phyloP scores from a whole-genome alignment of 352 stramenopile species.

The Pythium scleroteichum region DNA sequence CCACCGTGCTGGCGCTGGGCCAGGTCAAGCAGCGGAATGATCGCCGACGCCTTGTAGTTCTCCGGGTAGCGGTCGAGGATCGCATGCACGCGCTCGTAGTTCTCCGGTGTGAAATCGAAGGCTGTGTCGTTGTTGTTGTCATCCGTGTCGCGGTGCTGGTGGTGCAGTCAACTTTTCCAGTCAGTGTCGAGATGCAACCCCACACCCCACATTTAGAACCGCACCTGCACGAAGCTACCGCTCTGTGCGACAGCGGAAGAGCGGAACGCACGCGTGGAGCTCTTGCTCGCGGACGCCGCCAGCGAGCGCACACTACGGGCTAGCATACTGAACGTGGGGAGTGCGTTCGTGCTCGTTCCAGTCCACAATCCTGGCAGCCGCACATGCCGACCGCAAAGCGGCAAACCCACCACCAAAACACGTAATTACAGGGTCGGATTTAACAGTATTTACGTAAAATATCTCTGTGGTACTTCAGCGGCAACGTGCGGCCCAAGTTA shows the following conservation, averaged over 20 bases:
- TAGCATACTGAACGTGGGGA: conserved; percentile 42
- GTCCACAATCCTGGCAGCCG: conserved; percentile 25
- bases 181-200: too few species aligned
- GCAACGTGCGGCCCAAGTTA: neutral
- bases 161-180: conserved; percentile 3
- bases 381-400: conserved; percentile 20
- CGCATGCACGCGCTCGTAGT: conserved; percentile 95
- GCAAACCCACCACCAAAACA: conserved; percentile 33
- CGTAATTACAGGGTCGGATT: conserved; percentile 15
- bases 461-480: conserved; percentile 17
- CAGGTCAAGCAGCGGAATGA: conserved; percentile 98
- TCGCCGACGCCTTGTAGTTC: conserved; percentile 99
- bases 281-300: conserved; percentile 32
- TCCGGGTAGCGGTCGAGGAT: conserved; percentile 98
- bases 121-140: conserved; percentile 95
- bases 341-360: conserved; percentile 15
- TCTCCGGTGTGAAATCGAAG: conserved; percentile 98
- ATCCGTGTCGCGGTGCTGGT: conserved; percentile 94
- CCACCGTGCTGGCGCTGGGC: conserved; percentile 96
- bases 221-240: conserved; percentile 29
- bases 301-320: conserved; percentile 59
- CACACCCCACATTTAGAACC: too few species aligned
- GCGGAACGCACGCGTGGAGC: conserved; percentile 40
- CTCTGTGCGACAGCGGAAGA: conserved; percentile 43
- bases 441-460: conserved; percentile 18